phyloP scores from a whole-genome alignment of 768 basidiomycete genomes.

The Daedaleopsis nitida region DNA sequence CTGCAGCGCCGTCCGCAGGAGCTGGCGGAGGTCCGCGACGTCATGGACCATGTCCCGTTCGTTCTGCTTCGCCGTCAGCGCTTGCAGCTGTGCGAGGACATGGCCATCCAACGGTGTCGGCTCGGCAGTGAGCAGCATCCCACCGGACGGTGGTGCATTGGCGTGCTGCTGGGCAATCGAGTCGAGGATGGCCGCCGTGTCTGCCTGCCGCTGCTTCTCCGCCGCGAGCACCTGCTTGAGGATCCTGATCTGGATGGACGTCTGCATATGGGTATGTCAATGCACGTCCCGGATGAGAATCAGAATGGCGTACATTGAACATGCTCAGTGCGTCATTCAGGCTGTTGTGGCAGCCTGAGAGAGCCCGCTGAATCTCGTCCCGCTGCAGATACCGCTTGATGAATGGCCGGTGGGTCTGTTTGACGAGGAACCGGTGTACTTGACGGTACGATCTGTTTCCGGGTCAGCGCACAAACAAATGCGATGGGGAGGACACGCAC shows the following conservation, averaged over 20 bases:
- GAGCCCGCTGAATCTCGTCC: constrained; percentile 61
- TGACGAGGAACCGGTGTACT: constrained; percentile 54
- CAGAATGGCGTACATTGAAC: constrained; percentile 45
- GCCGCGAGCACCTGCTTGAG: constrained; percentile 44
- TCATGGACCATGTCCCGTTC: constrained; percentile 53
- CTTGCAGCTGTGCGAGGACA: constrained; percentile 20
- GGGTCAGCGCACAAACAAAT: neutral
- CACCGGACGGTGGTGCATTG: constrained; percentile 2
- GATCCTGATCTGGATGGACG: constrained; percentile 55
- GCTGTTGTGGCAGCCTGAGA: constrained; percentile 51
- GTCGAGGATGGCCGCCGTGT: constrained; percentile 40
- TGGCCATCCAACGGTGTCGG: neutral
- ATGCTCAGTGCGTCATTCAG: constrained; percentile 58
- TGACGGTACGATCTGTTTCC: constrained; percentile 44
- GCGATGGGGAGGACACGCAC: constrained; percentile 36
- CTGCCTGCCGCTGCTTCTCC: constrained; percentile 37
- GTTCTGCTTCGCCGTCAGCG: constrained; percentile 41
- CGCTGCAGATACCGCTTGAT: constrained; percentile 72
- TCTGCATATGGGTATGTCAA: constrained; percentile 27
- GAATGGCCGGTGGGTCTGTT: constrained; percentile 50
- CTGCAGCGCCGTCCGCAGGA: constrained; percentile 60
- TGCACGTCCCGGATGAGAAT: too few relatives aligned
- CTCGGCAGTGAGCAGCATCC: constrained; percentile 18
- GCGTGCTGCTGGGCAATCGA: constrained; percentile 25
- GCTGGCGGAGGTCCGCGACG: constrained; percentile 52